Percentiles rank a stretch among this genome's conserved stretches.
Evolutionary conservation across 2,329 filamentous ascomycete genomes (phyloP).

Genomic region (Cryphonectria parasitica): DNA sequence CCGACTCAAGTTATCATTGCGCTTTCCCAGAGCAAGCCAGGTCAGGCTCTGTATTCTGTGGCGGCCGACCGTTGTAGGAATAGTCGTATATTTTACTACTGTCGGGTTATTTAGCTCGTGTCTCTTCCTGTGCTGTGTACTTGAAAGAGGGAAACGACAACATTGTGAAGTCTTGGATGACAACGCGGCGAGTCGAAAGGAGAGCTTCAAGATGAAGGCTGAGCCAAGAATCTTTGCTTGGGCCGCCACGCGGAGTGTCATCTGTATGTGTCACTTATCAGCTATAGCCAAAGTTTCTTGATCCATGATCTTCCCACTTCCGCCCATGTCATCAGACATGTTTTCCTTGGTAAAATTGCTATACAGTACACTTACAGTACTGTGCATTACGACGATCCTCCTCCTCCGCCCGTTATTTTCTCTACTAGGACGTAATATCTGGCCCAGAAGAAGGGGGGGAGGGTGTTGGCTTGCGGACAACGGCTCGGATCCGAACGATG

Average conservation of each 20-base stretch:
- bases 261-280: constrained; percentile 14
- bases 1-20: too few species aligned
- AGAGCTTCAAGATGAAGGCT: neutral
- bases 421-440: neutral
- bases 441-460: neutral
- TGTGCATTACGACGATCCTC: neutral
- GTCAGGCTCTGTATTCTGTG: neutral
- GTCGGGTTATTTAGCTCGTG: too few species aligned
- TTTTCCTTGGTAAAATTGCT: neutral
- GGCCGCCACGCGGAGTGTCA: neutral
- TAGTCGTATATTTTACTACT: too few species aligned
- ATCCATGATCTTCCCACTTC: neutral
- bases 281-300: neutral
- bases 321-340: neutral
- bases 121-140: too few species aligned
- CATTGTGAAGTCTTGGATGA: neutral
- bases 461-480: too few species aligned
- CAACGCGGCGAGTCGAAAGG: neutral
- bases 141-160: too few species aligned
- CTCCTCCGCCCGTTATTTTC: neutral
- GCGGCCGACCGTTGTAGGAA: neutral
- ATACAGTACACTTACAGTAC: neutral
- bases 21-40: neutral
- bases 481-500: neutral
- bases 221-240: neutral